phyloP scores from a whole-genome alignment of 805 yeast species.

The Yarrowia sp. region DNA sequence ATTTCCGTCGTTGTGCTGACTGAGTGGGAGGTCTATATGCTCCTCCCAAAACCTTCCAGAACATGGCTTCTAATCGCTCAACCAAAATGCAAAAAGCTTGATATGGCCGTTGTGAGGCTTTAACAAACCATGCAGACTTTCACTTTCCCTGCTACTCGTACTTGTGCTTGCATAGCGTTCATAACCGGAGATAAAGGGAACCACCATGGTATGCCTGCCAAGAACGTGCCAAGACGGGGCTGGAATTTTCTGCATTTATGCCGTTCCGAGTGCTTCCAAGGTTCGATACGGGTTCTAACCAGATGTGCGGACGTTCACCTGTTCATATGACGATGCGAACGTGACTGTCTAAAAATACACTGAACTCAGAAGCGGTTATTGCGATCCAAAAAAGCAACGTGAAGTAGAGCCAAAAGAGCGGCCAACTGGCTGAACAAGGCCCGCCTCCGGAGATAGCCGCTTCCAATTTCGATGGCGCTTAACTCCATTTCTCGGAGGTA shows the following conservation, averaged over 20 bases:
- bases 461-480: too few relatives aligned
- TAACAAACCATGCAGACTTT: neutral
- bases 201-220: neutral
- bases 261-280: neutral
- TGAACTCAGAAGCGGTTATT: neutral
- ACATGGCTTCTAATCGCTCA: slow-evolving; percentile 3
- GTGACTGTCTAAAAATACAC: neutral
- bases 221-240: slow-evolving; percentile 9
- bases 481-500: neutral
- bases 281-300: neutral
- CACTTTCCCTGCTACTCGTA: neutral
- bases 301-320: neutral
- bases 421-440: neutral
- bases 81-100: neutral
- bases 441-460: neutral
- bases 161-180: too few relatives aligned
- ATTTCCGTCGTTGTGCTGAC: neutral
- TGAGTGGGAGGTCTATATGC: neutral
- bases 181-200: neutral
- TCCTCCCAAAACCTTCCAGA: neutral
- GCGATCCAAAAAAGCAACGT: neutral
- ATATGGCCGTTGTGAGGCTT: slow-evolving; percentile 17
- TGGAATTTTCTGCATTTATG: neutral
- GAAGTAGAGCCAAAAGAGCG: neutral
- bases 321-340: neutral